Percentiles rank a stretch among this genome's conserved stretches.
Conservation (phyloP, 2,329 filamentous ascomycete species). For the Tricladium varicosporioides region DNA sequence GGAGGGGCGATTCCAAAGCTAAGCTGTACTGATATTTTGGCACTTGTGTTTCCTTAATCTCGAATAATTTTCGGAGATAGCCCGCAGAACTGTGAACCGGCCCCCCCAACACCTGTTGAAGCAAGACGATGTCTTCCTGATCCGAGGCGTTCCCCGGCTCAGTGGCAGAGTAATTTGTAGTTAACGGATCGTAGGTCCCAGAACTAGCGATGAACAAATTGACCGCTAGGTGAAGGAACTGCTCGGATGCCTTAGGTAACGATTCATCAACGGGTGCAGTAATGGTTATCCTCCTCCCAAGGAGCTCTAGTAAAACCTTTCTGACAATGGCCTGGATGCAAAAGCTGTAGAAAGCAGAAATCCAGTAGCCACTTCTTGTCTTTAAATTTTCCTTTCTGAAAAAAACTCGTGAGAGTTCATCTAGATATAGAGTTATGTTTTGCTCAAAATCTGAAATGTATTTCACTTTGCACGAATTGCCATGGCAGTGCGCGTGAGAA, state of each 20-base stretch:
- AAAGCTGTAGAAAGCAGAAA: conserved; percentile 16
- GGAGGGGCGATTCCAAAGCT: no score
- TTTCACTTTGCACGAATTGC: conserved; percentile 14
- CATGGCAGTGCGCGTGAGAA: conserved; percentile 1
- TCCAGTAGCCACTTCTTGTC: conserved; percentile 9
- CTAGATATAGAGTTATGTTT: conserved; percentile 2
- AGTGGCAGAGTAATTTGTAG: neutral
- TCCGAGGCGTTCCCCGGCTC: neutral
- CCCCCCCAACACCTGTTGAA: neutral
- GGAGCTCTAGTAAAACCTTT: neutral
- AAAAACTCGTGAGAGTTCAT: conserved; percentile 15
- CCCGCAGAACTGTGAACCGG: neutral
- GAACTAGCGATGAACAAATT: conserved; percentile 16
- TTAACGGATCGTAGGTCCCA: conserved; percentile 9
- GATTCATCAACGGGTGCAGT: neutral
- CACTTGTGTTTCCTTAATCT: neutral
- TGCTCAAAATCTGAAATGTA: conserved; percentile 3
- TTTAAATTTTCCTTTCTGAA: conserved; percentile 18
- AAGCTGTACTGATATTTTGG: neutral
- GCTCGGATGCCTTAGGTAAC: neutral
- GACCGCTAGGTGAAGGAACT: conserved; percentile 13
- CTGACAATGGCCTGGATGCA: conserved; percentile 17
- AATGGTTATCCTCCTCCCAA: neutral
- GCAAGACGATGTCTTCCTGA: neutral
- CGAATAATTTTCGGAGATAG: neutral